Base-by-base conservation (phyloP, 108 stramenopile genomes). In the Licmophora abbreviata region DNA sequence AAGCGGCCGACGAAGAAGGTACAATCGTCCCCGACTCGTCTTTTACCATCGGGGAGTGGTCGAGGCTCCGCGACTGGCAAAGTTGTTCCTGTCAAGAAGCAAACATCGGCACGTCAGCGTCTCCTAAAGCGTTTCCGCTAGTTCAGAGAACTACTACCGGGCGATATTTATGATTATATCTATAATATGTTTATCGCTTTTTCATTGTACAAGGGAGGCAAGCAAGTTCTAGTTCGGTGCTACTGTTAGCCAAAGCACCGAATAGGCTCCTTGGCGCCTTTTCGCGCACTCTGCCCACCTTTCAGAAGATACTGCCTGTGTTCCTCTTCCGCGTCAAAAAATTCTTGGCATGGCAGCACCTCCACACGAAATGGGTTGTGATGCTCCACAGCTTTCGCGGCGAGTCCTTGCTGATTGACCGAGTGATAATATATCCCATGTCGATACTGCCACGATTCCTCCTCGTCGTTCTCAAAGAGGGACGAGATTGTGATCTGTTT, bases 231-330 rank as follows among this genome's bases (percentile, higher is more conserved):
- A n/a, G n/a, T n/a, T n/a, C n/a, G n/a, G n/a, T n/a, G n/a, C n/a
- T n/a, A n/a, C n/a, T n/a, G n/a, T 83, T 45, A 90, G 32, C 89
- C 89, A 64, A 81, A 84, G 45, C 89, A 91, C n/a, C 89, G 73
- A 56, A 91, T 91, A 5, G 62, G 66, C 32, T 70, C 79, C 26
- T 62, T 68, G 29, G 70, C 59, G 15, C 66, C 68, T 53, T 91
- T 91, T 50, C 78, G 72, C 4, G 81, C 70, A 54, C 71, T 70
- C 63, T 97, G 94, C n/a, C 94, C 94, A 8, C 94, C 93, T 61
- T 94, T 94, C 56, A 82, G 58, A 32, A 97, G 73, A 69, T 97
- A 97, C 42, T 89, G 82, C 48, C 92, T 92, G 54, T 95, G 92
- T 36, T 92, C 71, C 5, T 83, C 90, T 53, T 93, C 95, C 0